Evolutionary conservation across 495 filamentous ascomycete species (phyloP).

Genomic region (Penicillium soppii): DNA sequence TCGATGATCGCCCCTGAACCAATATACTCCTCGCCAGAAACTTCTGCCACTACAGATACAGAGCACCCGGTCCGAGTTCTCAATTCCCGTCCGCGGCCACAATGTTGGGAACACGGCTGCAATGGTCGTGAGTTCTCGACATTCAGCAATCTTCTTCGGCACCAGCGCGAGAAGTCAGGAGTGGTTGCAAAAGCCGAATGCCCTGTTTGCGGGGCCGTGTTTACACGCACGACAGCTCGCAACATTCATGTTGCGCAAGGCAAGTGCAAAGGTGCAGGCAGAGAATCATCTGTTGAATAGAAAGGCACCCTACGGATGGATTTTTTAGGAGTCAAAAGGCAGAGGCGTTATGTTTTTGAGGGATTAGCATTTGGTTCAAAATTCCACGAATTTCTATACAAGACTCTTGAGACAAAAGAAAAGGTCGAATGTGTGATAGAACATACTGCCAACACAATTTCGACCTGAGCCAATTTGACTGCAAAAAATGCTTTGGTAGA

Average conservation of each 20-base stretch:
- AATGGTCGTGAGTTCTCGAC: conserved; percentile 93
- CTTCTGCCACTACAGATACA: conserved; percentile 28
- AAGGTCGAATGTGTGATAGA: no score
- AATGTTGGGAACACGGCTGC: conserved; percentile 95
- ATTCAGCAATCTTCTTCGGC: conserved; percentile 88
- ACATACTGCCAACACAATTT: no score
- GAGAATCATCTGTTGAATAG: conserved; percentile 32
- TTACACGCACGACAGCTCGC: conserved; percentile 85
- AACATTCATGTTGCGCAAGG: conserved; percentile 87
- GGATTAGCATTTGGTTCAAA: neutral
- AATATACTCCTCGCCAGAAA: conserved; percentile 33
- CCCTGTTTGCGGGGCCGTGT: conserved; percentile 85
- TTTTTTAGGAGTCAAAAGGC: conserved; percentile 1
- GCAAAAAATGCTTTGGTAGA: no score
- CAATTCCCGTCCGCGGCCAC: conserved; percentile 77
- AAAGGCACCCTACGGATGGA: neutral
- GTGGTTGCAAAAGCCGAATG: conserved; percentile 83
- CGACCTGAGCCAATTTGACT: no score
- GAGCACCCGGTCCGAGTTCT: conserved; percentile 65
- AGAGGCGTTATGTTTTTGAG: neutral
- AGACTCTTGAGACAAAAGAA: no score
- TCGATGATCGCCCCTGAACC: conserved; percentile 27
- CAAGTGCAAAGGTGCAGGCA: conserved; percentile 68
- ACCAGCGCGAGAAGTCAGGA: conserved; percentile 92
- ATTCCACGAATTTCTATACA: no score